Percentiles rank a stretch among this genome's conserved stretches.
These are phyloP conservation scores for Fusarium sp. DNA, from an alignment of 2,329 filamentous ascomycete species.

Conservation along the genomic window DNA sequence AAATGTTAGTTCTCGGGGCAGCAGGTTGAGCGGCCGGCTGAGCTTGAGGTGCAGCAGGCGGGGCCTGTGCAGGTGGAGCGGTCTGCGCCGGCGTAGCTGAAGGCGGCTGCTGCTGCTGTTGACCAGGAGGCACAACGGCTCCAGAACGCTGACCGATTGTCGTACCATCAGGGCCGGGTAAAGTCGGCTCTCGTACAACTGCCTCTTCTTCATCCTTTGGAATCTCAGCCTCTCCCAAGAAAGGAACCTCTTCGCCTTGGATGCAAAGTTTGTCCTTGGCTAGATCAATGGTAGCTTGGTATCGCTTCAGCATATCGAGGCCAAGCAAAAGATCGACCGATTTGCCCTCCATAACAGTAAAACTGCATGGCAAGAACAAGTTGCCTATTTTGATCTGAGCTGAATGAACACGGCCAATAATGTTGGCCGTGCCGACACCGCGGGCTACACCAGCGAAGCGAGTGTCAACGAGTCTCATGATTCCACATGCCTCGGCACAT, in stretches of 20 bases:
- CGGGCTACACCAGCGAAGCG: slow-evolving; percentile 92
- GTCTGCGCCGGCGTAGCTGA: slow-evolving; percentile 35
- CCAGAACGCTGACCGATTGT: slow-evolving; percentile 87
- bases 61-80: slow-evolving; percentile 43
- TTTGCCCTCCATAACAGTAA: slow-evolving; percentile 99
- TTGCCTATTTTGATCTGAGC: slow-evolving; percentile 94
- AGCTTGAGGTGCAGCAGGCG: slow-evolving; percentile 44
- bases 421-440: slow-evolving; percentile 93
- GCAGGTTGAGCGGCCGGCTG: slow-evolving; percentile 44
- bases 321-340: slow-evolving; percentile 92
- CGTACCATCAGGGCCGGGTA: slow-evolving; percentile 88
- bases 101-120: slow-evolving; percentile 32
- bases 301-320: slow-evolving; percentile 95
- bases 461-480: slow-evolving; percentile 94
- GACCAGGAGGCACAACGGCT: slow-evolving; percentile 64
- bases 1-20: slow-evolving; percentile 52
- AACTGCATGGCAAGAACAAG: slow-evolving; percentile 89
- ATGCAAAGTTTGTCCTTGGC: slow-evolving; percentile 87
- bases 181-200: slow-evolving; percentile 80
- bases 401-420: slow-evolving; percentile 93
- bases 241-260: slow-evolving; percentile 86
- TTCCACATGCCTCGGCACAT: slow-evolving; percentile 90
- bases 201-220: slow-evolving; percentile 85
- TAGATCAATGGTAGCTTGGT: slow-evolving; percentile 93
- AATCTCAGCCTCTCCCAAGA: slow-evolving; percentile 92